These are phyloP conservation scores for Coemansia sp. DNA, from an alignment of 192 early-diverging fungal species.

Conservation along the genomic window DNA sequence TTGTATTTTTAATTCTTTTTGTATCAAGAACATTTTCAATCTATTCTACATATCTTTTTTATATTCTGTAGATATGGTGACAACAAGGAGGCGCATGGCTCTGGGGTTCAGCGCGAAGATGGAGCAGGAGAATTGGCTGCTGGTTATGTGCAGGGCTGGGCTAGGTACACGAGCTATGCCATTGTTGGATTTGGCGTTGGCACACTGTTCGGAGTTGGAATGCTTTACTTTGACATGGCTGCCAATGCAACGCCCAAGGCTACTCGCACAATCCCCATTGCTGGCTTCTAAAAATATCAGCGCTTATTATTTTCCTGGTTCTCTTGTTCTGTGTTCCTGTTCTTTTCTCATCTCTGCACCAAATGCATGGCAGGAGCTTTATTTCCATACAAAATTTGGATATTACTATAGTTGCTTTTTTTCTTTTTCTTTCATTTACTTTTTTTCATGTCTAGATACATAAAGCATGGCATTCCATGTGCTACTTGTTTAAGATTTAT, in stretches of 20 bases:
- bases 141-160: conserved; percentile 21
- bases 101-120: background rate
- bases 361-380: background rate
- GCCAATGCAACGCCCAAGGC: conserved; percentile 30
- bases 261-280: conserved; percentile 43
- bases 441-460: background rate
- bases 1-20: conserved; percentile 1
- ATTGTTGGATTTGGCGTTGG: conserved; percentile 49
- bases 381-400: too few relatives aligned
- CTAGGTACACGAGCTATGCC: conserved; percentile 47
- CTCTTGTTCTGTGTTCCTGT: background rate
- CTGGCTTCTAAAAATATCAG: conserved; percentile 9
- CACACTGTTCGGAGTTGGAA: conserved; percentile 48
- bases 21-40: conserved; percentile 2
- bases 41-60: background rate
- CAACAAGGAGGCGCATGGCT: background rate
- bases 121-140: background rate
- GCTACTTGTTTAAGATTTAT: too few relatives aligned
- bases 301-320: background rate
- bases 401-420: background rate
- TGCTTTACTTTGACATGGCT: conserved; percentile 48
- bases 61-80: background rate
- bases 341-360: background rate
- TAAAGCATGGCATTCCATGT: too few relatives aligned
- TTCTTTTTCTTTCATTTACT: background rate